Evolutionary conservation across 148 eudicot species (phyloP), one percentile per base, ranked within the genome.

Genomic region (Camellia lanceoleosa): DNA sequence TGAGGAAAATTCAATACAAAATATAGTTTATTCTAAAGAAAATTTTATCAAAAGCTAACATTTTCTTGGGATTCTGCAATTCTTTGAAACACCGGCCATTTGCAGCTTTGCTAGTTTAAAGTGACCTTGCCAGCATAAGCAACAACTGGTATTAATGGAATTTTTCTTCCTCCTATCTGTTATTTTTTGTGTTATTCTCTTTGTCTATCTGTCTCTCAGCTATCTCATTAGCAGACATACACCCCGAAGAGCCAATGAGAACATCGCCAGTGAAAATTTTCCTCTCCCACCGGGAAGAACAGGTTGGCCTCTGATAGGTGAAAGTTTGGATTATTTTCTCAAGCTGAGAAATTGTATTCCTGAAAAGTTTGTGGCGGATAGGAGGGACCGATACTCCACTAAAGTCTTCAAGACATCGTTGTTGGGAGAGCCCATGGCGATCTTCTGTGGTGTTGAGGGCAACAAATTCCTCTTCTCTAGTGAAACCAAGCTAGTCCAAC

Each of bases 281-380:
- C 43, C 56, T 10, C 52, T 71, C 30, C 81, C 81, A 41, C 82
- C 82, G 0, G 82, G 82, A 11, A 71, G 38, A 49, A 61, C 44
- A 10, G 82, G 82, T 16, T 79, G 82, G 82, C 82, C 77, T 49
- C 9, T 79, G 23, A 72, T 79, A 5, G 82, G 82, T n/a, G 82
- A 79, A 63, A 79, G 54, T 16, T 63, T 79, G 30, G 71, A 72
- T 10, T 79, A 71, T 51, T 62, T 79, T 60, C 68, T 71, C 11
- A 79, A 69, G 72, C 75, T 71, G 49, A 71, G 75, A 54, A 71
- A 70, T 5, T 70, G 81, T 47, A 19, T 79, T 47, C 81, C 81
- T 0, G 81, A 79, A 70, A 70, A 20, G 3, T 79, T 79, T 20
- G 68, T 79, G 5, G 44, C 20, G 16, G 81, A 79, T 3, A 59